Base-by-base conservation (phyloP, 2,329 filamentous ascomycete genomes). In the Laburnicola sp. region DNA sequence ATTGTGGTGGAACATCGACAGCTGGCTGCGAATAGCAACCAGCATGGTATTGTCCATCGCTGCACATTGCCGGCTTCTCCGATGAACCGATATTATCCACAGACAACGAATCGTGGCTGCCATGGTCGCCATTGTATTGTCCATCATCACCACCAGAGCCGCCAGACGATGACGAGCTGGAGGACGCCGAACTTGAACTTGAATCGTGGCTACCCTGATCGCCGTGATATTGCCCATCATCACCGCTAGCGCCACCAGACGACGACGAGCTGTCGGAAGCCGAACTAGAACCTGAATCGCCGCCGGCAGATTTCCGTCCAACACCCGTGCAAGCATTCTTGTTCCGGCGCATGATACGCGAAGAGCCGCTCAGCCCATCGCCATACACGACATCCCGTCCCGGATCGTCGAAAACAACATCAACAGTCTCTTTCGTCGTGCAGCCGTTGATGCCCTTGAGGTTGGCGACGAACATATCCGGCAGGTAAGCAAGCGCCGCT, bases 381-480 rank as follows among this genome's bases (percentile, higher is more conserved):
- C 64, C 73, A 48, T 75, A 78, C 3, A 62, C 52, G 2, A 78
- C 73, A 39, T 73, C 69, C 1, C 59, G 53, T 0, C 76, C 76
- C 11, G 76, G 75, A 36, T 72, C 51, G 2, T 74, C 73, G 53
- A 76, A 78, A 3, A 76, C 63, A 6, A 69, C 64, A 44, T 75
- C 71, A 1, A 60, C 56, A 2, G 66, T 70, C 48, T 76, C 75
- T 10, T 58, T 56, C 0, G 71, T 75, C 26, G 53, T 62, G 54
- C 76, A 78, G 36, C 64, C 62, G 50, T 76, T 77, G 50, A 77
- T 59, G 7, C 67, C 65, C 6, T 61, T 60, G 2, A 78, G 56
- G 51, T 79, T 77, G 0, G 76, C 76, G 38, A 75, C 73, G 58
- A 72, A 79, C 8, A 79, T 62, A 34, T 72, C 67, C 2, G 76